Evolutionary conservation across 495 filamentous ascomycete species (phyloP).

Genomic region (Tuber aestivum): DNA sequence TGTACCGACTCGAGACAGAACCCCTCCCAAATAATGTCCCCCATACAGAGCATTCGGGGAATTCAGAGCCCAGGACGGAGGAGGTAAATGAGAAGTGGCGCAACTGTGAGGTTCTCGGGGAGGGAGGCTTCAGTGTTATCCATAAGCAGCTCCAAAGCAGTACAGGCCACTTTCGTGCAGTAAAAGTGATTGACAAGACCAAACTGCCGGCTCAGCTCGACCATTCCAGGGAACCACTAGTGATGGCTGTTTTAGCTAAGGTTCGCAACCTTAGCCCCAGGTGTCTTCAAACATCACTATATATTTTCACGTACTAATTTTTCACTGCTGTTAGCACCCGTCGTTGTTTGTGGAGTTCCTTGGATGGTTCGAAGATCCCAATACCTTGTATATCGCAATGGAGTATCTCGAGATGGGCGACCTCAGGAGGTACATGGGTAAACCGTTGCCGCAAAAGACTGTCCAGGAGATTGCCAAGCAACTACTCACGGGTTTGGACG

Average conservation of each 20-base stretch:
- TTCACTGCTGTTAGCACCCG: background rate
- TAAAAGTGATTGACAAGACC: background rate
- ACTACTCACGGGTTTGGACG: constrained; percentile 7
- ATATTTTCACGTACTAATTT: background rate
- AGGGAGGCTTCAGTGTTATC: background rate
- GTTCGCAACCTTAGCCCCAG: background rate
- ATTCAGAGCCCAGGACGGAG: no score
- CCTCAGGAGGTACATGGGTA: constrained; percentile 5
- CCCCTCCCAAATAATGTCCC: no score
- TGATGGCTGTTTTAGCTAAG: background rate
- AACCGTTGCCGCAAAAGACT: background rate
- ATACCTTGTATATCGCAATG: constrained; percentile 13
- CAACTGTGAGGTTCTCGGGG: no score
- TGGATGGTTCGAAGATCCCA: constrained; percentile 7
- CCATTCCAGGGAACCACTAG: background rate
- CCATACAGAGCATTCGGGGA: no score
- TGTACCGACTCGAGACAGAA: no score
- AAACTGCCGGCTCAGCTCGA: background rate
- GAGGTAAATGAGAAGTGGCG: no score
- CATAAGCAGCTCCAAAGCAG: background rate
- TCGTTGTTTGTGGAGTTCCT: constrained; percentile 12
- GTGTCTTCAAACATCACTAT: no score
- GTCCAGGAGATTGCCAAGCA: constrained; percentile 6
- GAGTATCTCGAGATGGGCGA: constrained; percentile 11
- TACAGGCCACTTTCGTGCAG: background rate